phyloP scores from a whole-genome alignment of 306 rosid species.

The Prunus dulcis region DNA sequence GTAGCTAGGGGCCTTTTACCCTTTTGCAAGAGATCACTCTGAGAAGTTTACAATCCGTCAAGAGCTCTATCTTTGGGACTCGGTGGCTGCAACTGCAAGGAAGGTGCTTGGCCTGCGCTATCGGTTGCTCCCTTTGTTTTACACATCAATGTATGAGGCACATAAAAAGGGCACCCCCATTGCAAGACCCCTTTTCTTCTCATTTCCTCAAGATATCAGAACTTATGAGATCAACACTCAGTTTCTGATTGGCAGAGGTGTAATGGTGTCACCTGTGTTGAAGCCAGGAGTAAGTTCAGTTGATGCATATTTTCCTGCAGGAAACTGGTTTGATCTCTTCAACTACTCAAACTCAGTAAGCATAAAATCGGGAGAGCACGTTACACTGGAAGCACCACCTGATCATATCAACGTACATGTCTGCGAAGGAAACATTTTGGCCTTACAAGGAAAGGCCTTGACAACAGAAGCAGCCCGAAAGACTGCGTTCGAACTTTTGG shows the following conservation, averaged over 20 bases:
- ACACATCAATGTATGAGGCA: slow-evolving; percentile 81
- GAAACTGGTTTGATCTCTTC: slow-evolving; percentile 89
- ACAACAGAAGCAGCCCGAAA: slow-evolving; percentile 47
- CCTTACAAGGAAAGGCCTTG: slow-evolving; percentile 73
- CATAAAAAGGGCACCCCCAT: slow-evolving; percentile 66
- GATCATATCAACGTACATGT: slow-evolving; percentile 78
- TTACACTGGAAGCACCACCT: slow-evolving; percentile 60
- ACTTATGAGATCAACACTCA: slow-evolving; percentile 70
- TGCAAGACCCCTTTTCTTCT: slow-evolving; percentile 83
- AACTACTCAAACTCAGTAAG: slow-evolving; percentile 54
- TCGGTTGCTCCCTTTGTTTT: slow-evolving; percentile 74
- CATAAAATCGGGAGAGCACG: slow-evolving; percentile 39
- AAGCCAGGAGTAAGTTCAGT: slow-evolving; percentile 50
- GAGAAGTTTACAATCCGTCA: slow-evolving; percentile 34
- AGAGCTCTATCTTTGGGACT: slow-evolving; percentile 87
- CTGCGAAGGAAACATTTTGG: slow-evolving; percentile 63
- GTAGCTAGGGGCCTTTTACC: slow-evolving; percentile 90
- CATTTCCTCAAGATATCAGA: slow-evolving; percentile 71
- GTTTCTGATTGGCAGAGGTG: slow-evolving; percentile 69
- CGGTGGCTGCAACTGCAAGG: slow-evolving; percentile 77
- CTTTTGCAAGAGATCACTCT: slow-evolving; percentile 88
- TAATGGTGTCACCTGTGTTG: slow-evolving; percentile 74
- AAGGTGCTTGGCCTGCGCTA: slow-evolving; percentile 82
- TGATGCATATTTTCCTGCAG: slow-evolving; percentile 73
- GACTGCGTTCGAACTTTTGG: slow-evolving; percentile 62